These are phyloP conservation scores for Ganoderma multipileum DNA, from an alignment of 1,284 basidiomycete species.

Conservation along the genomic window DNA sequence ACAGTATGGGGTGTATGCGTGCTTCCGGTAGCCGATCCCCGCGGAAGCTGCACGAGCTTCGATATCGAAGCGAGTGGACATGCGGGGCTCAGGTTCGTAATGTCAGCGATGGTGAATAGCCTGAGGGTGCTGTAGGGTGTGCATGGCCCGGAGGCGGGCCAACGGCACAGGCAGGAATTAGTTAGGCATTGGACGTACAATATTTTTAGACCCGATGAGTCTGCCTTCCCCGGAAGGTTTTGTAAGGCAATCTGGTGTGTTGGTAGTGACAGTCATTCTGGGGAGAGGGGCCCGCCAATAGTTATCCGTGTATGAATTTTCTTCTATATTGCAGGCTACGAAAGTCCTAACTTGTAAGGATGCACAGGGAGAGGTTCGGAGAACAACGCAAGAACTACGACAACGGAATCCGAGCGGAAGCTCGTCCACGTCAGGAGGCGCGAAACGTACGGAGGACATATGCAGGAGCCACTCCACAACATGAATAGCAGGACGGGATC, in stretches of 20 bases:
- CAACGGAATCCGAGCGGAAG: conserved; percentile 3
- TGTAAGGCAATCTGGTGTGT: neutral
- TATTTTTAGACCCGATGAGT: neutral
- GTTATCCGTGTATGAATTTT: neutral
- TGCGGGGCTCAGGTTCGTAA: neutral
- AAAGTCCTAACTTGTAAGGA: too few relatives aligned
- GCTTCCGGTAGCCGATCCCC: neutral
- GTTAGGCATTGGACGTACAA: neutral
- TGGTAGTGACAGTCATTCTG: neutral
- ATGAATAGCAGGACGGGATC: neutral
- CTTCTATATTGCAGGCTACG: neutral
- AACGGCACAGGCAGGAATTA: neutral
- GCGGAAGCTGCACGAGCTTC: neutral
- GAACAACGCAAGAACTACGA: conserved; percentile 4
- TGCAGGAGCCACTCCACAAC: neutral
- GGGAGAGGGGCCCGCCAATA: neutral
- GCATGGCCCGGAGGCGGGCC: neutral
- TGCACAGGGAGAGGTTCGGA: neutral
- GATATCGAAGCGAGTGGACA: neutral
- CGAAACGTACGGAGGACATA: neutral
- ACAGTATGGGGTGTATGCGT: neutral
- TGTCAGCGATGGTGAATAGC: neutral
- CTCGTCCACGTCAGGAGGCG: neutral
- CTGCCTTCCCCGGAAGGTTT: neutral
- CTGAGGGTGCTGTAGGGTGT: neutral